phyloP scores from a whole-genome alignment of 2,329 filamentous ascomycete species.

The Myotisia sp. region DNA sequence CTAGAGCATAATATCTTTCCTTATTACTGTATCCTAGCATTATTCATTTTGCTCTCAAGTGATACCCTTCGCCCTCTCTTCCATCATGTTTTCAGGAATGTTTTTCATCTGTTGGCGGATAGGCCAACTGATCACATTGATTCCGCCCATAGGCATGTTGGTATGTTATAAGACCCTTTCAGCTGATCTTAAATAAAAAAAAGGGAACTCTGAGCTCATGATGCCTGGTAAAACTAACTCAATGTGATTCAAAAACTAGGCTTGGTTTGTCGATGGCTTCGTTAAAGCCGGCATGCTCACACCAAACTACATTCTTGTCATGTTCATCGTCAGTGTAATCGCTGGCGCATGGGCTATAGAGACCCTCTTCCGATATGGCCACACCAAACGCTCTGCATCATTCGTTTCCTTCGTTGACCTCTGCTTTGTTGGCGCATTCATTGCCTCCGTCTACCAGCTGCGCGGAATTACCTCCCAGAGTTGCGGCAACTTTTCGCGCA shows the following conservation, averaged over 20 bases:
- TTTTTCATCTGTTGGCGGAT: slow-evolving; percentile 50
- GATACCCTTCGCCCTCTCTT: slow-evolving; percentile 5
- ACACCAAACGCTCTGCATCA: slow-evolving; percentile 42
- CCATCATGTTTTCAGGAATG: slow-evolving; percentile 37
- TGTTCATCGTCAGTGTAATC: slow-evolving; percentile 51
- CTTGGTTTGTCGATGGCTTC: slow-evolving; percentile 49
- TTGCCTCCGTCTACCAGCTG: slow-evolving; percentile 45
- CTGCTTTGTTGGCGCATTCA: slow-evolving; percentile 49
- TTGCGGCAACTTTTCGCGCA: slow-evolving; percentile 48
- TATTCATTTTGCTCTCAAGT: too few species aligned
- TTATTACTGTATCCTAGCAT: too few species aligned
- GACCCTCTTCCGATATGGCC: slow-evolving; percentile 45
- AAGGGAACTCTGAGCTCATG: not conserved
- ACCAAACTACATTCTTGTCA: slow-evolving; percentile 45
- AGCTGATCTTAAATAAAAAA: not conserved
- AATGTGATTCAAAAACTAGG: slow-evolving; percentile 21
- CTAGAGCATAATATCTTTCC: too few species aligned
- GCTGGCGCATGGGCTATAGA: slow-evolving; percentile 47
- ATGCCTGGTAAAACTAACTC: too few species aligned
- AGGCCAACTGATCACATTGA: slow-evolving; percentile 47
- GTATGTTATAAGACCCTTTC: slow-evolving; percentile 20
- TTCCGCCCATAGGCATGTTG: slow-evolving; percentile 50
- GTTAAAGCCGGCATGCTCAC: slow-evolving; percentile 44
- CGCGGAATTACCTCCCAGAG: slow-evolving; percentile 45
- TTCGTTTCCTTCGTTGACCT: slow-evolving; percentile 51